A percentile compares a stretch with the other conserved stretches of the same genome.
Evolutionary conservation across 306 rosid species (phyloP).

Genomic region (Quercus berberidifolia): DNA sequence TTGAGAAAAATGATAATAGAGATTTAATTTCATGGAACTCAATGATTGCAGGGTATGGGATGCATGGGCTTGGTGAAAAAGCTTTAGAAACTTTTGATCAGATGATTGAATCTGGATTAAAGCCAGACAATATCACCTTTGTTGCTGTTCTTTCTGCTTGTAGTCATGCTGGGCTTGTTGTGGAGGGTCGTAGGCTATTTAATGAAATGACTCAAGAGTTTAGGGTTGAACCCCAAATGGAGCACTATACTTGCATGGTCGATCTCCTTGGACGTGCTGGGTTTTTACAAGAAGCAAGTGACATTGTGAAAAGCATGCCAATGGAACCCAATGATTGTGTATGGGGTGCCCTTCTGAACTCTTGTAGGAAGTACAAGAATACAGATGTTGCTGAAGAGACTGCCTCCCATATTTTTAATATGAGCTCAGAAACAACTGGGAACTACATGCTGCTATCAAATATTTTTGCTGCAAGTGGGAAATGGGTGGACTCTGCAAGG

Average conservation of each 20-base stretch:
- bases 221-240: conserved; percentile 59
- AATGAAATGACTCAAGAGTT: conserved; percentile 46
- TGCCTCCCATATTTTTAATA: conserved; percentile 36
- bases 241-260: conserved; percentile 84
- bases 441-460: conserved; percentile 77
- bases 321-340: conserved; percentile 70
- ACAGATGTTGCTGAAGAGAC: conserved; percentile 52
- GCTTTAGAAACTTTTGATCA: conserved; percentile 54
- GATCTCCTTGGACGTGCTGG: conserved; percentile 89
- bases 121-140: conserved; percentile 71
- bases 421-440: conserved; percentile 44
- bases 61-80: conserved; percentile 74
- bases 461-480: conserved; percentile 70
- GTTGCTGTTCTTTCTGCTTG: conserved; percentile 77
- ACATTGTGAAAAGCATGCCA: conserved; percentile 61
- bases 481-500: conserved; percentile 85
- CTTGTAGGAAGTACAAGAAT: conserved; percentile 66
- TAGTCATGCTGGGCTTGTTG: conserved; percentile 73
- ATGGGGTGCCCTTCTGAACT: conserved; percentile 76
- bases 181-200: conserved; percentile 50
- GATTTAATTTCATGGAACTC: conserved; percentile 87
- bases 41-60: conserved; percentile 71
- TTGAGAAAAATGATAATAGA: conserved; percentile 41
- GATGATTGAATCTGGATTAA: conserved; percentile 48
- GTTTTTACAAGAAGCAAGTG: conserved; percentile 62